These are phyloP conservation scores for Paecilomyces variotii DNA, from an alignment of 2,329 filamentous ascomycete genomes.

Conservation along the genomic window DNA sequence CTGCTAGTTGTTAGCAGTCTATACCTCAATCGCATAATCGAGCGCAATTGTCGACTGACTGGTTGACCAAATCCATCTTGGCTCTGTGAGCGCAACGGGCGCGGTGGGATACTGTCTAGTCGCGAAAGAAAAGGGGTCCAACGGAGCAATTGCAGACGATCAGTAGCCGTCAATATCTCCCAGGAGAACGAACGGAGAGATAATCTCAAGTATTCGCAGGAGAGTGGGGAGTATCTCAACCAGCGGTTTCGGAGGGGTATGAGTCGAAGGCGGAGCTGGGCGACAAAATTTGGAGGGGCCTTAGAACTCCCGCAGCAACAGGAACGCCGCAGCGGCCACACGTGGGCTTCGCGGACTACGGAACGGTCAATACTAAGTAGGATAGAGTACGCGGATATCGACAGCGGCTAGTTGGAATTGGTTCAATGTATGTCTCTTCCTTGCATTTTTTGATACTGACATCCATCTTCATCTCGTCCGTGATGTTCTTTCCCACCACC, in stretches of 20 bases:
- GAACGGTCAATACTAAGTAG: background rate
- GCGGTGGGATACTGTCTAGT: conserved; percentile 13
- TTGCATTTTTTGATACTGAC: background rate
- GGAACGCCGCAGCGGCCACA: background rate
- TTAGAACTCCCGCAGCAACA: background rate
- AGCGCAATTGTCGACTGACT: conserved; percentile 36
- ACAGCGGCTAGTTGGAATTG: background rate
- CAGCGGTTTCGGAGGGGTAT: background rate
- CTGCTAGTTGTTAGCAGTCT: conserved; percentile 43
- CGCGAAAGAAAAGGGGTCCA: background rate
- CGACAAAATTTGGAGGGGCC: background rate
- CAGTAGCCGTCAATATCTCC: background rate
- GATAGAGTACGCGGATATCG: too few species aligned
- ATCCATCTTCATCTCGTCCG: background rate
- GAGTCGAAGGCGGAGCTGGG: background rate
- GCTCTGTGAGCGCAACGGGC: conserved; percentile 8
- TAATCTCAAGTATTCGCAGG: background rate
- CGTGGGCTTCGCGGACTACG: background rate
- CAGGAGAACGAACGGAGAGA: background rate
- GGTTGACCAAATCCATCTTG: conserved; percentile 55
- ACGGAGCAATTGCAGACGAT: background rate
- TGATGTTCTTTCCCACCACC: background rate
- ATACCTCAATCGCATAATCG: background rate
- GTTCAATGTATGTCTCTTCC: background rate
- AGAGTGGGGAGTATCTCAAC: background rate